A percentile compares a stretch with the other conserved stretches of the same genome.
Evolutionary conservation across 225 moss, liverwort and hornwort genomes (phyloP).

Genomic region (Marchantia polymorpha): DNA sequence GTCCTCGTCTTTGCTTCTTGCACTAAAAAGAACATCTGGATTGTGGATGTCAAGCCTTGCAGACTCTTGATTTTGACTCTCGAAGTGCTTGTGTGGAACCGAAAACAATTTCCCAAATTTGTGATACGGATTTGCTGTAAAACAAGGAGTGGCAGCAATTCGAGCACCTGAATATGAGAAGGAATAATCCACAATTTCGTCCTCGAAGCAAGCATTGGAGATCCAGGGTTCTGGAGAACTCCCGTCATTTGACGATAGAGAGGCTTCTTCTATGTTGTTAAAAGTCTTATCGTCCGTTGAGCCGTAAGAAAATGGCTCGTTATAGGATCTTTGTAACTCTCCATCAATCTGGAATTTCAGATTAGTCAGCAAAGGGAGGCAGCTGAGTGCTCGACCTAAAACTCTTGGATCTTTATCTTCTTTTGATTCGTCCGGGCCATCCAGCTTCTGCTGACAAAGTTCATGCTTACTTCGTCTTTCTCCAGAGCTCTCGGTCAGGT

Average conservation of each 20-base stretch:
- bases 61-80: slow-evolving; percentile 25
- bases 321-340: background rate
- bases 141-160: slow-evolving; percentile 41
- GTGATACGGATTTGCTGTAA: slow-evolving; percentile 46
- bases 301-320: background rate
- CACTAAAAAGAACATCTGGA: slow-evolving; percentile 25
- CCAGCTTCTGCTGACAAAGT: background rate
- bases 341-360: background rate
- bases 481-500: background rate
- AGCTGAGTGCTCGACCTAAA: background rate
- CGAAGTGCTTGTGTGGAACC: slow-evolving; percentile 12
- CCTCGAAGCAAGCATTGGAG: slow-evolving; percentile 6
- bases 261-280: background rate
- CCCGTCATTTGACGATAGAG: slow-evolving; percentile 1
- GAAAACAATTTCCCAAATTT: slow-evolving; percentile 20
- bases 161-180: slow-evolving; percentile 35
- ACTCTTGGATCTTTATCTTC: background rate
- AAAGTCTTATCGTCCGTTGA: background rate
- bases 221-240: slow-evolving; percentile 12
- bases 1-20: slow-evolving; percentile 21
- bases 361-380: background rate
- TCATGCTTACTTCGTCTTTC: background rate
- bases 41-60: slow-evolving; percentile 17
- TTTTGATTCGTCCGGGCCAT: too few species aligned
- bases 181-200: slow-evolving; percentile 21